These are phyloP conservation scores for Aspergillus texensis DNA, from an alignment of 2,329 filamentous ascomycete species.

Conservation along the genomic window DNA sequence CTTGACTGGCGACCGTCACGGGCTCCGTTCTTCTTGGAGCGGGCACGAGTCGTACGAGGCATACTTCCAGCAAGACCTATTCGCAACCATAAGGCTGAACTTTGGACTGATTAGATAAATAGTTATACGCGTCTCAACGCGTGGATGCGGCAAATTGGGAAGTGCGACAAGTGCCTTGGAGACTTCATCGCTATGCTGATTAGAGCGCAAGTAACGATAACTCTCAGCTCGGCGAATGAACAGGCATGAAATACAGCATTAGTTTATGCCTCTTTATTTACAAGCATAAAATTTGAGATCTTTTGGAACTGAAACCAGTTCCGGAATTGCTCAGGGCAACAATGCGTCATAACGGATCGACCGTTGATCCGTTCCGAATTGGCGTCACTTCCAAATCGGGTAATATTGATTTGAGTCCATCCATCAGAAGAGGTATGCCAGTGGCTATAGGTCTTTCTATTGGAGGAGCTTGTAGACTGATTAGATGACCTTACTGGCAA, in stretches of 20 bases:
- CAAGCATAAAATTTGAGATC: neutral
- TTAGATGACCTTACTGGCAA: neutral
- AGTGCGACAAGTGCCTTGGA: neutral
- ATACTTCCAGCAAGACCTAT: conserved; percentile 17
- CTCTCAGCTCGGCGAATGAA: neutral
- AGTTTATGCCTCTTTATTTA: neutral
- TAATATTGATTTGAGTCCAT: neutral
- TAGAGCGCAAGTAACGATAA: neutral
- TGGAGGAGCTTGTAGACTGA: neutral
- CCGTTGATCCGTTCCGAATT: neutral
- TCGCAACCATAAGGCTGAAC: conserved; percentile 16
- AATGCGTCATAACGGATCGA: conserved; percentile 15
- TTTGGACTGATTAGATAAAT: neutral
- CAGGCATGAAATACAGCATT: neutral
- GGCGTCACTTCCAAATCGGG: neutral
- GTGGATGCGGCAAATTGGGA: neutral
- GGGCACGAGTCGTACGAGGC: conserved; percentile 22
- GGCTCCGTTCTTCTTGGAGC: conserved; percentile 18
- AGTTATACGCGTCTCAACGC: neutral
- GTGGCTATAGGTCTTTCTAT: neutral
- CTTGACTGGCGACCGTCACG: conserved; percentile 15
- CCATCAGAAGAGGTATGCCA: neutral
- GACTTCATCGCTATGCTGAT: neutral
- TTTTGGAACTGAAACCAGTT: conserved; percentile 2
- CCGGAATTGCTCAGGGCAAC: neutral